phyloP scores from a whole-genome alignment of 164 flowering plant genomes.

The Akebia trifoliata region DNA sequence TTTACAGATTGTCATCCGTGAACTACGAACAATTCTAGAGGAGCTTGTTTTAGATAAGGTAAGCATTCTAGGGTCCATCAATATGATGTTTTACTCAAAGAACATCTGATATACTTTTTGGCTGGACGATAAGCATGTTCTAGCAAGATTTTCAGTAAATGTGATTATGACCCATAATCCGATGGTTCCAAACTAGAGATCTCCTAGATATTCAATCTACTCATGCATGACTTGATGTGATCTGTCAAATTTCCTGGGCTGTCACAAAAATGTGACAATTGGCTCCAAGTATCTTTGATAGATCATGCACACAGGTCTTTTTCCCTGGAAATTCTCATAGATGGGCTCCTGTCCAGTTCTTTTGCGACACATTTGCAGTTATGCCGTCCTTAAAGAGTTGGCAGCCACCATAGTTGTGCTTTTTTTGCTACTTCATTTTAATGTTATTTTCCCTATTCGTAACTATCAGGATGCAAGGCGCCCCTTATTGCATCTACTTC shows the following conservation, averaged over 20 bases:
- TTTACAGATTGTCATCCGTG: slow-evolving; percentile 65
- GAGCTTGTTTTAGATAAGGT: slow-evolving; percentile 84
- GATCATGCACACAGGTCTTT: too few species aligned
- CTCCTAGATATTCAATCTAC: too few species aligned
- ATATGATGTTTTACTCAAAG: not conserved
- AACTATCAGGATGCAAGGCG: slow-evolving; percentile 70
- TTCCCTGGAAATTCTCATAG: too few species aligned
- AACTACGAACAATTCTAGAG: slow-evolving; percentile 50
- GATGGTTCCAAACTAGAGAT: not conserved
- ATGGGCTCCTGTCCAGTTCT: too few species aligned
- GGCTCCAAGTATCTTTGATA: too few species aligned
- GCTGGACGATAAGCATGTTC: not conserved
- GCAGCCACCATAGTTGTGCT: too few species aligned
- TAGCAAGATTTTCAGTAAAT: not conserved
- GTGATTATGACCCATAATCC: not conserved
- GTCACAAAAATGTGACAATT: not conserved
- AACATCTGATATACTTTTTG: not conserved
- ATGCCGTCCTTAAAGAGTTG: too few species aligned
- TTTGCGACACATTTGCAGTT: too few species aligned
- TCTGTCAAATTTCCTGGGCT: too few species aligned
- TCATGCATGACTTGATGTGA: too few species aligned
- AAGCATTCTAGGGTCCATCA: not conserved
- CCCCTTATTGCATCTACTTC: slow-evolving; percentile 73
- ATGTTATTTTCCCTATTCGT: slow-evolving; percentile 6
- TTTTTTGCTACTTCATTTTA: not conserved